Evolutionary conservation across 257 asterid genomes (phyloP).

Genomic region (Dorcoceras hygrometricum): DNA sequence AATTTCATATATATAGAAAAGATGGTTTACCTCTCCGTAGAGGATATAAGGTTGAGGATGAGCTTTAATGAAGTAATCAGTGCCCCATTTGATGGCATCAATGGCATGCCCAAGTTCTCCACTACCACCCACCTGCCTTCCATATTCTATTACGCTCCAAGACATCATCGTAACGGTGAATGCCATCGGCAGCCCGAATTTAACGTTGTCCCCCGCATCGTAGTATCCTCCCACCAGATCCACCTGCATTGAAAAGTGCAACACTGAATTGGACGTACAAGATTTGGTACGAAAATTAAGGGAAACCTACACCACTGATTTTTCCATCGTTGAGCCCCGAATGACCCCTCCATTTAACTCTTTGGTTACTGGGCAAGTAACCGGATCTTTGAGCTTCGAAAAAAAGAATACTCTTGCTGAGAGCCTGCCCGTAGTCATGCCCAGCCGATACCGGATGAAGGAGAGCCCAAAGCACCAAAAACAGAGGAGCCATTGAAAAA

Average conservation of each 20-base stretch:
- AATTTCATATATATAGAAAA: too few species aligned
- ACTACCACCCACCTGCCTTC: conserved; percentile 46
- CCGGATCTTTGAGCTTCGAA: conserved; percentile 89
- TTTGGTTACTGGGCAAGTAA: conserved; percentile 53
- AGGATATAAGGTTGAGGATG: conserved; percentile 71
- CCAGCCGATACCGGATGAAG: conserved; percentile 39
- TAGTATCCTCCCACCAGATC: conserved; percentile 85
- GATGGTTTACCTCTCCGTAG: conserved; percentile 61
- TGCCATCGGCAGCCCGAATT: conserved; percentile 84
- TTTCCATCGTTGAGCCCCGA: conserved; percentile 75
- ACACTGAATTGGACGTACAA: too few species aligned
- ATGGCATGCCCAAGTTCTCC: conserved; percentile 64
- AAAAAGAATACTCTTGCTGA: conserved; percentile 57
- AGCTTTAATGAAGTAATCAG: conserved; percentile 80
- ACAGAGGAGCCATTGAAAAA: conserved; percentile 37
- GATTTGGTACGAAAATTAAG: not conserved
- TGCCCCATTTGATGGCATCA: conserved; percentile 80
- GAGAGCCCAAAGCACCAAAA: conserved; percentile 32
- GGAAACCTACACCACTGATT: conserved; percentile 47
- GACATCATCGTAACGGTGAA: conserved; percentile 70
- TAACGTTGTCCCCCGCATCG: conserved; percentile 89
- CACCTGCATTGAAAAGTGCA: too few species aligned
- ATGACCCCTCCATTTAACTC: conserved; percentile 71
- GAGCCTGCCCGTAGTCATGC: conserved; percentile 64
- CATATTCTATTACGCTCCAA: conserved; percentile 74